Base-by-base conservation (phyloP, 2,329 filamentous ascomycete genomes). In the Exophiala sp. region DNA sequence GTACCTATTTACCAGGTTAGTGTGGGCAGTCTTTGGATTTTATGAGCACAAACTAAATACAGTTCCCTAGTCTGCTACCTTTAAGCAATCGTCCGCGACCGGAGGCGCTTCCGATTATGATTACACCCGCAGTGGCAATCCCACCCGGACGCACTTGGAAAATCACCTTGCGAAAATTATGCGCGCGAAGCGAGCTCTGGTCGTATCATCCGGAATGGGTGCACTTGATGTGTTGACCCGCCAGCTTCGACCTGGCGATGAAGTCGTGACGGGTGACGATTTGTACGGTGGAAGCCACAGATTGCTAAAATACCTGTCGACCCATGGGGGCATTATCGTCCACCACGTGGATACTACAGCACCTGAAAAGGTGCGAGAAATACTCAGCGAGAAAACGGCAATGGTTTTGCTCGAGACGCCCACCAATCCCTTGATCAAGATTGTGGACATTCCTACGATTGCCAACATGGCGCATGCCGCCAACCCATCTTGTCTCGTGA, bases 131-230 rank as follows among this genome's bases (percentile, higher is more conserved):
- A 97, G 90, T 29, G 93, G 93, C 49, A 98, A 98, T 68, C 93
- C 93, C 14, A 98, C 93, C 51, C 82, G 93, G 58, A 95, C 91
- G 27, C 93, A 98, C 65, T 81, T 98, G 56, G 93, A 98, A 74
- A 83, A 91, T 52, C 93, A 98, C 70, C 76, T 98, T 62, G 93
- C 94, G 64, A 98, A 98, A 79, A 95, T 98, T 67, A 98, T 98
- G 94, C 90, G 88, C 62, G 93, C 93, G 39, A 82, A 83, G 63
- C 86, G 94, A 49, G 88, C 88, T 8, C 80, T 98, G 43, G 91
- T 94, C 42, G 91, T 97, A 38, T 89, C 90, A 46, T 97, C 91
- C 1, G 93, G 93, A 50, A 98, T 98, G 93, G 93, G 89, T 46
- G 93, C 93, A 19, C 75, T 97, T 63, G 93, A 98, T 70, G 91